Evolutionary conservation across 108 stramenopile genomes (phyloP).

Genomic region (Cyclostephanos invisitatus): DNA sequence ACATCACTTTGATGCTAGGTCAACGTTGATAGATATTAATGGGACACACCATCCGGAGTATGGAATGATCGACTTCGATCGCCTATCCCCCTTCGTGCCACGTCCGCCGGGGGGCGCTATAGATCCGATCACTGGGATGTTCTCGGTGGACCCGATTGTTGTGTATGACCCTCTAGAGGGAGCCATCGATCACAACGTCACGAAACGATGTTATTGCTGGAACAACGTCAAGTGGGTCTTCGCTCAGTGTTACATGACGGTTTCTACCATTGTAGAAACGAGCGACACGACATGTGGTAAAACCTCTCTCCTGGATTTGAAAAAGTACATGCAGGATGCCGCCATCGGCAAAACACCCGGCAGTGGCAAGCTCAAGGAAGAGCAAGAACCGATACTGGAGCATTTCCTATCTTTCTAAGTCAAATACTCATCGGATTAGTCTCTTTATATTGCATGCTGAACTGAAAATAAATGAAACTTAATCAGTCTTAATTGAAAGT

Average conservation of each 20-base stretch:
- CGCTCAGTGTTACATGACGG: conserved; percentile 83
- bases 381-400: conserved; percentile 34
- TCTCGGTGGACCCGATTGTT: conserved; percentile 84
- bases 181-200: conserved; percentile 75
- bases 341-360: conserved; percentile 7
- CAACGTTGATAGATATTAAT: conserved; percentile 77
- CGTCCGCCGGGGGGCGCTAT: conserved; percentile 67
- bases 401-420: conserved; percentile 43
- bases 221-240: conserved; percentile 81
- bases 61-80: conserved; percentile 48
- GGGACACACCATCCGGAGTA: conserved; percentile 54
- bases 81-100: conserved; percentile 61
- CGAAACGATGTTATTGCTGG: conserved; percentile 85
- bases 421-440: background rate
- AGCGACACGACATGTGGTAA: conserved; percentile 34
- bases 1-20: conserved; percentile 79
- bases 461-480: background rate
- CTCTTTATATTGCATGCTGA: background rate
- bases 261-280: conserved; percentile 74
- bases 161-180: conserved; percentile 88
- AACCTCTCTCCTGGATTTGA: conserved; percentile 12
- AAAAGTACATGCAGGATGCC: background rate
- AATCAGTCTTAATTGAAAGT: conserved; percentile 6
- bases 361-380: conserved; percentile 3
- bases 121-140: conserved; percentile 83